phyloP scores from a whole-genome alignment of 495 filamentous ascomycete species.

The Aspergillus avenaceus region DNA sequence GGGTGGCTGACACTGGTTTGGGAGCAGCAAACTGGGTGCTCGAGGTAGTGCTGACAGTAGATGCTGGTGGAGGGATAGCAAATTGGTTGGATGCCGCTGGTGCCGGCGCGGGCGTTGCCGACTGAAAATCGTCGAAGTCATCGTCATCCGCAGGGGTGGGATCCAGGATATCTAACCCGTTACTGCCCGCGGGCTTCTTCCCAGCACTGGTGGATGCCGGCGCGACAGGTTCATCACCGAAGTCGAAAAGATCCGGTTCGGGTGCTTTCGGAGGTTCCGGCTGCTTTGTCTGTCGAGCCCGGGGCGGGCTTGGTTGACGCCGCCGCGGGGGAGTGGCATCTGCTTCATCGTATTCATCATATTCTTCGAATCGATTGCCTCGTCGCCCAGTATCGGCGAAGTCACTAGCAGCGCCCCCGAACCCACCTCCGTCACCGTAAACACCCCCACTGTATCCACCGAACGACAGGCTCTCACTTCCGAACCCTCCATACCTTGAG shows the following conservation, averaged over 20 bases:
- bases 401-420: conserved; percentile 63
- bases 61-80: conserved; percentile 47
- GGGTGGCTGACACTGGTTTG: conserved; percentile 73
- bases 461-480: conserved; percentile 67
- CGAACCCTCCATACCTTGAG: conserved; percentile 80
- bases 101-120: conserved; percentile 63
- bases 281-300: conserved; percentile 48
- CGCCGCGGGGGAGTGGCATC: conserved; percentile 46
- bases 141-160: conserved; percentile 66
- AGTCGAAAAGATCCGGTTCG: conserved; percentile 83
- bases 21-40: conserved; percentile 73
- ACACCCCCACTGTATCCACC: conserved; percentile 84
- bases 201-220: conserved; percentile 45
- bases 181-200: conserved; percentile 41
- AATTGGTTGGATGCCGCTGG: conserved; percentile 41
- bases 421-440: conserved; percentile 90
- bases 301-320: conserved; percentile 39
- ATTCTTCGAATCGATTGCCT: conserved; percentile 86
- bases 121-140: conserved; percentile 98
- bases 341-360: conserved; percentile 90
- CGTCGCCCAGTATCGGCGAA: conserved; percentile 63
- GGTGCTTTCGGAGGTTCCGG: conserved; percentile 71
- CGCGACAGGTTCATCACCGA: conserved; percentile 66
- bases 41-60: conserved; percentile 61
- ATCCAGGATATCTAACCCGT: conserved; percentile 55